phyloP scores from a whole-genome alignment of 192 early-diverging fungal genomes.

The Coemansia sp. region DNA sequence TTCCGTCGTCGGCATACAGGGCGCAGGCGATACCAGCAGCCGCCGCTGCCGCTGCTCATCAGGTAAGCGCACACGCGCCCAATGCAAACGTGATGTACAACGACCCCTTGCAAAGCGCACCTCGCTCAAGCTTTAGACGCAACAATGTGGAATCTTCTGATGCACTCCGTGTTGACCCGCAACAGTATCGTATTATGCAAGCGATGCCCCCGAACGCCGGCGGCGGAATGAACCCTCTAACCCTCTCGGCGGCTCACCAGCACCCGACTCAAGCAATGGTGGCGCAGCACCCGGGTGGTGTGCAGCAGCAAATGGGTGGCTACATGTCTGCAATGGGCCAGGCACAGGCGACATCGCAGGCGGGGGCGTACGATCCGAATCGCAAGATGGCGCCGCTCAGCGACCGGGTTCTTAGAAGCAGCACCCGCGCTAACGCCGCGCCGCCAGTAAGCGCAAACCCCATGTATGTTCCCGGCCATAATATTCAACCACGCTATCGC shows the following conservation, averaged over 20 bases:
- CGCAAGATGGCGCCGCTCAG: constrained; percentile 31
- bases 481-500: constrained; percentile 35
- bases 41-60: no score
- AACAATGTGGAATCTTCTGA: constrained; percentile 34
- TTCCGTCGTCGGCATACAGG: constrained; percentile 38
- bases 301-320: constrained; percentile 31
- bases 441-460: constrained; percentile 13
- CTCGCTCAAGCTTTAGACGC: constrained; percentile 48
- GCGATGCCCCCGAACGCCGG: constrained; percentile 34
- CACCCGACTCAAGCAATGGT: constrained; percentile 26
- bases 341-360: constrained; percentile 21
- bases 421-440: constrained; percentile 20
- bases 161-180: constrained; percentile 25
- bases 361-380: constrained; percentile 33
- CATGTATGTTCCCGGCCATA: constrained; percentile 10
- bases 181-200: constrained; percentile 48
- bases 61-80: constrained; percentile 47
- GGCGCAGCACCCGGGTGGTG: constrained; percentile 22
- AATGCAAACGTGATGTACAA: constrained; percentile 14
- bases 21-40: constrained; percentile 34
- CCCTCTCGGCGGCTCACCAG: constrained; percentile 29
- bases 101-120: constrained; percentile 15
- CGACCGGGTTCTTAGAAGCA: constrained; percentile 49
- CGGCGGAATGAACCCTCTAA: constrained; percentile 33
- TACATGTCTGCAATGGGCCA: constrained; percentile 32